Conservation (phyloP, 805 yeast genomes). For the Lachancea nothofagi region DNA sequence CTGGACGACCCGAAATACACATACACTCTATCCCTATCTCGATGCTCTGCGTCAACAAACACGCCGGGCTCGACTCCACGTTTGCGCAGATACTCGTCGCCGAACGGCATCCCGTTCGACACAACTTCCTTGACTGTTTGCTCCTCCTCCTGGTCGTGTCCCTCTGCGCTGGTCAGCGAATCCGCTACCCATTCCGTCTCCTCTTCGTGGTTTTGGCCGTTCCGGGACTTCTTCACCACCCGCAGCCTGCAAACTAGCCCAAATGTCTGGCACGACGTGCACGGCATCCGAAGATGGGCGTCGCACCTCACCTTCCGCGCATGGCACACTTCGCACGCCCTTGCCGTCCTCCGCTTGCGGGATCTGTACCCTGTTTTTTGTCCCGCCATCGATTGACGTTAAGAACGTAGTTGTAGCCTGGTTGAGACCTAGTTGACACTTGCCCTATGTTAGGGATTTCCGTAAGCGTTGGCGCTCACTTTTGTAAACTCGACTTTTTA, state of each 20-base stretch:
- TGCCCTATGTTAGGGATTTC: too few species aligned
- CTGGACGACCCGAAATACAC: constrained; percentile 10
- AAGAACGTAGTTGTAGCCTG: background rate
- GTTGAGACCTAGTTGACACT: background rate
- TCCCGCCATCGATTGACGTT: background rate
- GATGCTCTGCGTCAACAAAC: constrained; percentile 8
- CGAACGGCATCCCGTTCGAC: constrained; percentile 10
- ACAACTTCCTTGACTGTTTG: constrained; percentile 7
- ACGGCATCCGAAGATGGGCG: constrained; percentile 7
- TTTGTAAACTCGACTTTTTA: too few species aligned
- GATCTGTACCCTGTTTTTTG: constrained; percentile 5
- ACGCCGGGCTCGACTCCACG: constrained; percentile 9
- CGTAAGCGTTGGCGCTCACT: too few species aligned
- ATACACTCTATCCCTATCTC: constrained; percentile 8
- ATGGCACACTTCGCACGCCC: constrained; percentile 11
- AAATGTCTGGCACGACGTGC: constrained; percentile 10
- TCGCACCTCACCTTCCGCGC: constrained; percentile 10
- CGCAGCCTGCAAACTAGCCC: constrained; percentile 10
- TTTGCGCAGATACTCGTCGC: constrained; percentile 10
- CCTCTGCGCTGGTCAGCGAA: background rate
- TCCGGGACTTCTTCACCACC: constrained; percentile 3
- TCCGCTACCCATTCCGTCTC: background rate
- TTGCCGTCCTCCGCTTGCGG: constrained; percentile 5
- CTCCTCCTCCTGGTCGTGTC: constrained; percentile 3
- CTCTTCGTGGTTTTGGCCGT: constrained; percentile 1